Conservation (phyloP, 257 asterid species). For the Gentiana dahurica region DNA sequence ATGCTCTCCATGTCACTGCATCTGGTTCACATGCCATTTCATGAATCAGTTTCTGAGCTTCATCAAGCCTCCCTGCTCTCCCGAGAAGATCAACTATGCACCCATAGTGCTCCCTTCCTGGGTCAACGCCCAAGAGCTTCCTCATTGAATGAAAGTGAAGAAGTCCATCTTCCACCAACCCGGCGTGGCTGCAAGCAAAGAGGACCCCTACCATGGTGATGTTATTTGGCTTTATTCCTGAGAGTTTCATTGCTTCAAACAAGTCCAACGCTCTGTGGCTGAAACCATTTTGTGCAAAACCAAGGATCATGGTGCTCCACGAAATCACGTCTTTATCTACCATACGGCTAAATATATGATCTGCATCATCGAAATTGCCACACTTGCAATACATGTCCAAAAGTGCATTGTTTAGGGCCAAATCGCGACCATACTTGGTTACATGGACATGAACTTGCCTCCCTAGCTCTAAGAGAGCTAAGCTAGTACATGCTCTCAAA, state of each 20-base stretch:
- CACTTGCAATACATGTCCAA: slow-evolving; percentile 46
- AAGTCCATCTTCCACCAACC: slow-evolving; percentile 26
- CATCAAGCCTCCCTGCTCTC: slow-evolving; percentile 34
- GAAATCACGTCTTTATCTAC: slow-evolving; percentile 23
- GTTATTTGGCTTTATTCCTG: slow-evolving; percentile 21
- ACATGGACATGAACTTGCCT: slow-evolving; percentile 79
- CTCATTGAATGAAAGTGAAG: slow-evolving; percentile 29
- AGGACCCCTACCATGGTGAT: slow-evolving; percentile 31
- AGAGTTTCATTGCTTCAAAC: slow-evolving; percentile 26
- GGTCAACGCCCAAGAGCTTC: slow-evolving; percentile 19
- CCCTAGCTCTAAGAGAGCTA: slow-evolving; percentile 73
- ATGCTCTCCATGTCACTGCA: slow-evolving; percentile 45
- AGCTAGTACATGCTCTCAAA: slow-evolving; percentile 74
- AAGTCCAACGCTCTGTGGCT: slow-evolving; percentile 19
- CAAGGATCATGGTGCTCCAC: slow-evolving; percentile 40
- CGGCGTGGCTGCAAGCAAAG: slow-evolving; percentile 36
- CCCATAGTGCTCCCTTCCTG: slow-evolving; percentile 36
- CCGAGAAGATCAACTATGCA: slow-evolving; percentile 43
- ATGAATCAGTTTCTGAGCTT: slow-evolving; percentile 29
- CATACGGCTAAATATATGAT: slow-evolving; percentile 31
- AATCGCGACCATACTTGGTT: slow-evolving; percentile 57
- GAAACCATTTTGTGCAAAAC: slow-evolving; percentile 35
- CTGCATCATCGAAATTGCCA: slow-evolving; percentile 26
- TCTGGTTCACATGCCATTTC: slow-evolving; percentile 35
- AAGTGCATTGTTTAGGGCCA: slow-evolving; percentile 75